A percentile compares a stretch with the other conserved stretches of the same genome.
Evolutionary conservation across 2,329 filamentous ascomycete genomes (phyloP).

Genomic region (Epichloe brachyelytri): DNA sequence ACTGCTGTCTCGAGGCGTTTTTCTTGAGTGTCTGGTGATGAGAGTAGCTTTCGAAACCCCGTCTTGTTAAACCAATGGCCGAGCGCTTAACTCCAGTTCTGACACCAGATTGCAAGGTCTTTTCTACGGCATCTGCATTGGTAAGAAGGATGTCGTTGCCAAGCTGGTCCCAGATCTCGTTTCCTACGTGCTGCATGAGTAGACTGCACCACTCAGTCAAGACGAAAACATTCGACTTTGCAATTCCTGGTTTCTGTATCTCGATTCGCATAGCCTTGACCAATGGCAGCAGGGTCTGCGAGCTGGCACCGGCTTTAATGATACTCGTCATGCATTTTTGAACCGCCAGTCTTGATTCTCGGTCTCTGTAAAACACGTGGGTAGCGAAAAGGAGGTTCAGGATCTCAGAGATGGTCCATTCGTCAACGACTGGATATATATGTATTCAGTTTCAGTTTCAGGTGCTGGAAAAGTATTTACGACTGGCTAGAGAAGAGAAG

Average conservation of each 20-base stretch:
- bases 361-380: slow-evolving; percentile 76
- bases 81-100: slow-evolving; percentile 57
- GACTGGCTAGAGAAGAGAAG: neutral
- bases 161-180: slow-evolving; percentile 50
- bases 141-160: slow-evolving; percentile 53
- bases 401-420: slow-evolving; percentile 38
- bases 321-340: slow-evolving; percentile 65
- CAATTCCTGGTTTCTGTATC: slow-evolving; percentile 62
- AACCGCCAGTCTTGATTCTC: slow-evolving; percentile 69
- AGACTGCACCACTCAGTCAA: slow-evolving; percentile 82
- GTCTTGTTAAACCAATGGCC: slow-evolving; percentile 63
- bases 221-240: slow-evolving; percentile 71
- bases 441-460: slow-evolving; percentile 1
- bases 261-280: slow-evolving; percentile 58
- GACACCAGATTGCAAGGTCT: slow-evolving; percentile 53
- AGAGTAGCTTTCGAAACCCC: slow-evolving; percentile 68
- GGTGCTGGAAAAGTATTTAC: neutral
- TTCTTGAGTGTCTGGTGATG: slow-evolving; percentile 38
- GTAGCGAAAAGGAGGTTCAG: slow-evolving; percentile 73
- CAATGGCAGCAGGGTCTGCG: slow-evolving; percentile 48
- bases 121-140: slow-evolving; percentile 63
- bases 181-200: slow-evolving; percentile 58
- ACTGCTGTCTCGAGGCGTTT: slow-evolving; percentile 52
- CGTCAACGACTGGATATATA: slow-evolving; percentile 26
- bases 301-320: slow-evolving; percentile 42